Evolutionary conservation across 352 stramenopile genomes (phyloP), one percentile per base, ranked within the genome.

Genomic region (Phytophthora sojae): DNA sequence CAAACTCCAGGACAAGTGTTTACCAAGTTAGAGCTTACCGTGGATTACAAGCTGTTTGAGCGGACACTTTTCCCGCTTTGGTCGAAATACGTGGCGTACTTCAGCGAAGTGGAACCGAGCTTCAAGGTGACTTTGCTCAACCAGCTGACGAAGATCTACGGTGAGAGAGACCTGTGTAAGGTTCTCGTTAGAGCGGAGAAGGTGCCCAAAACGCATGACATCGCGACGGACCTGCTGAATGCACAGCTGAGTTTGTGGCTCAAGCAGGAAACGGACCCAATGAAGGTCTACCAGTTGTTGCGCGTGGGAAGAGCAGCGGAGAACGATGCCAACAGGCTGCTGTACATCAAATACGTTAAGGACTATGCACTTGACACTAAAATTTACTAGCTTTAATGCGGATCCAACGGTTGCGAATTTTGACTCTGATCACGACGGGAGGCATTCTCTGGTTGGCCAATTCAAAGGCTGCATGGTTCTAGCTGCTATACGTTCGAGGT

Each of bases 41-140:
- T 17, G 21, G 19, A 35, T 0, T 11, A 57, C 6, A 67, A 21
- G 14, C 2, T 55, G 9, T 45, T 61, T 47, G 50, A 67, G 30
- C 65, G 12, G 1, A 49, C 64, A 11, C 29, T 61, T n/a, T 71
- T 50, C 17, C 14, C n/a, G 9, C 19, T 71, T n/a, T 71, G 57
- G 64, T 52, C 37, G 11, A 61, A 61, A 21, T 71, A 71, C 57
- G 26, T 57, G 7, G 45, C 19, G 1, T 57, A 49, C 15, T 29
- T 67, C 26, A 52, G 32, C 17, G 51, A 42, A 11, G 50, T 32
- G 15, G 57, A 67, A 4, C 57, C 64, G 2, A 47, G 9, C 3
- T 52, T 47, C 14, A 67, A 67, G 30, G 29, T 61, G 29, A 42
- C 39, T 51, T 25, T 52, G 15, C 57, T 67, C 32, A 44, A 26